These are phyloP conservation scores for Cydonia oblonga DNA, from an alignment of 331 rosid genomes.

Conservation along the genomic window DNA sequence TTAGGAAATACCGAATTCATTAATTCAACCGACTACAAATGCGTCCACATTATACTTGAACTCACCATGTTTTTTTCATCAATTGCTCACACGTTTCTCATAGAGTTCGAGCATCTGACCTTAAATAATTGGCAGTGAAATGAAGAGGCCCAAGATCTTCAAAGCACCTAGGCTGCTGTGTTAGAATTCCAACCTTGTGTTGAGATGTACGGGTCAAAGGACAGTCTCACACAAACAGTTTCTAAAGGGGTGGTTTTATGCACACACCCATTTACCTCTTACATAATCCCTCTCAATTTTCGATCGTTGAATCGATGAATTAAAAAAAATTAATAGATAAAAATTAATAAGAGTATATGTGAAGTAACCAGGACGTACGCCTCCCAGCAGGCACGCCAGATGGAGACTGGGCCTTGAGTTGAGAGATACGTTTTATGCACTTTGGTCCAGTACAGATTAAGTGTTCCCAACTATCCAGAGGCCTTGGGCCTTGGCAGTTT, in stretches of 20 bases:
- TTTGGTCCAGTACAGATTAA: too few species aligned
- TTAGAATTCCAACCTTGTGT: not conserved
- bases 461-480: not conserved
- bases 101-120: too few species aligned
- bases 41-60: not conserved
- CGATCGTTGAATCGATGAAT: accelerated
- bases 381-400: not conserved
- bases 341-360: too few species aligned
- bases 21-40: not conserved
- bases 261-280: too few species aligned
- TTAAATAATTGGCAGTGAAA: too few species aligned
- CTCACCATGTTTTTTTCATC: not conserved
- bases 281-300: too few species aligned
- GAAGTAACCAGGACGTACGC: not conserved
- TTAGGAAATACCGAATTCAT: not conserved
- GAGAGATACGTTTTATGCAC: not conserved
- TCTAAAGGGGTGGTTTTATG: too few species aligned
- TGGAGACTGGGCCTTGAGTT: not conserved
- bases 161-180: too few species aligned
- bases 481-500: not conserved
- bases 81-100: not conserved
- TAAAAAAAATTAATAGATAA: too few species aligned
- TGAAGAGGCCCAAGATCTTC: too few species aligned
- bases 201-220: not conserved
- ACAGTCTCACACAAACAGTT: not conserved